A percentile compares a stretch with the other conserved stretches of the same genome.
phyloP scores from a whole-genome alignment of 2,329 filamentous ascomycete genomes.

The Ilyonectria destructans region DNA sequence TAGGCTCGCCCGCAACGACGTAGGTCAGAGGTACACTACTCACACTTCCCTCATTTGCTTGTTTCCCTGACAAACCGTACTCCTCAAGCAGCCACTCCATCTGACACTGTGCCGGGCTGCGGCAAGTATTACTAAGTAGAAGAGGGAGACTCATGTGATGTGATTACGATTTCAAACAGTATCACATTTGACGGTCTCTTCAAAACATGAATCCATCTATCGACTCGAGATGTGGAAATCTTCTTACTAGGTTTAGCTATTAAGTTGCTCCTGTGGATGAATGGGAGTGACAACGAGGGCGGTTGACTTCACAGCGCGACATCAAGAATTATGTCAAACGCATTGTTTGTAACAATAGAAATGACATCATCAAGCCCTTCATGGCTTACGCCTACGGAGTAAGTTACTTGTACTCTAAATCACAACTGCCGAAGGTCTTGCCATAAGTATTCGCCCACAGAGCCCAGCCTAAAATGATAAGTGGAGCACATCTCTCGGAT shows the following conservation, averaged over 20 bases:
- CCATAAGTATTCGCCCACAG: no score
- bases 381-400: no score
- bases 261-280: neutral
- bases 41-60: neutral
- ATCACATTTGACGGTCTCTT: neutral
- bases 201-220: neutral
- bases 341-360: no score
- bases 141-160: neutral
- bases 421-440: no score
- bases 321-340: no score
- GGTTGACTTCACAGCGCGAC: no score
- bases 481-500: no score
- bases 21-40: neutral
- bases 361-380: no score
- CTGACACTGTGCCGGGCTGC: neutral
- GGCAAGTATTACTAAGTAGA: constrained; percentile 1
- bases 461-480: no score
- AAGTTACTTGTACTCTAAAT: no score
- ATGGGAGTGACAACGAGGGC: no score
- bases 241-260: neutral
- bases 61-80: neutral
- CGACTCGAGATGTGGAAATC: neutral
- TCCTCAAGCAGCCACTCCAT: neutral
- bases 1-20: neutral
- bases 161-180: neutral